These are phyloP conservation scores for Coemansia sp. DNA, from an alignment of 192 early-diverging fungal species.

Conservation along the genomic window DNA sequence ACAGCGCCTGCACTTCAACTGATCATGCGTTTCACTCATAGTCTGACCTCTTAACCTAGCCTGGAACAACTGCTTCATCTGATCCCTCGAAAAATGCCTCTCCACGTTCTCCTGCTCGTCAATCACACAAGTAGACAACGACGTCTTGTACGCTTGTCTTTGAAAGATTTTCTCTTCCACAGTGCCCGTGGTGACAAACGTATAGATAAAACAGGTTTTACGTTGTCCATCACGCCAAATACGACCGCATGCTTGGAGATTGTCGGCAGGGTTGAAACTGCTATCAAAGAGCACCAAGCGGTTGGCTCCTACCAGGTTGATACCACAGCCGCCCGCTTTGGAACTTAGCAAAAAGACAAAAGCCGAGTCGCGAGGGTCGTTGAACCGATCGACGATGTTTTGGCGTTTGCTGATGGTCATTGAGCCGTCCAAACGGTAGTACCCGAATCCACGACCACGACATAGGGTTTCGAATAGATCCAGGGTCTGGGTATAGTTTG, in stretches of 20 bases:
- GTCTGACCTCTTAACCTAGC: conserved; percentile 64
- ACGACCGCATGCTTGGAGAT: conserved; percentile 88
- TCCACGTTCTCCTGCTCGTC: conserved; percentile 93
- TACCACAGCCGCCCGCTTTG: conserved; percentile 98
- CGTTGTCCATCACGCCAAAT: conserved; percentile 88
- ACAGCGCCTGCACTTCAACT: conserved; percentile 94
- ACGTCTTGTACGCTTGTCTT: conserved; percentile 82
- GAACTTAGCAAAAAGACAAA: conserved; percentile 96
- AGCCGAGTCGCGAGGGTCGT: conserved; percentile 80
- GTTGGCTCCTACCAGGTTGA: conserved; percentile 98
- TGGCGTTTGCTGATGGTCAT: conserved; percentile 93
- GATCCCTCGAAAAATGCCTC: conserved; percentile 90
- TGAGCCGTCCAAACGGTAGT: conserved; percentile 86
- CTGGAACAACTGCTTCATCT: conserved; percentile 88
- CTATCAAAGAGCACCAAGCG: conserved; percentile 93
- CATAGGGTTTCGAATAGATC: conserved; percentile 94
- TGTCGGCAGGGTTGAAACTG: conserved; percentile 91
- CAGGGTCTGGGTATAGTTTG: conserved; percentile 98
- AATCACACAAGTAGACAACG: conserved; percentile 89
- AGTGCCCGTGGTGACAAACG: conserved; percentile 95
- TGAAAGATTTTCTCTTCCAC: conserved; percentile 99
- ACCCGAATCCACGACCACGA: conserved; percentile 67
- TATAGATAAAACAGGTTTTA: conserved; percentile 94
- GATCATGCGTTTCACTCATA: conserved; percentile 91
- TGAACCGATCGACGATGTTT: conserved; percentile 95